Evolutionary conservation across 345 rosid genomes (phyloP).

Genomic region (Syzygium jambos): DNA sequence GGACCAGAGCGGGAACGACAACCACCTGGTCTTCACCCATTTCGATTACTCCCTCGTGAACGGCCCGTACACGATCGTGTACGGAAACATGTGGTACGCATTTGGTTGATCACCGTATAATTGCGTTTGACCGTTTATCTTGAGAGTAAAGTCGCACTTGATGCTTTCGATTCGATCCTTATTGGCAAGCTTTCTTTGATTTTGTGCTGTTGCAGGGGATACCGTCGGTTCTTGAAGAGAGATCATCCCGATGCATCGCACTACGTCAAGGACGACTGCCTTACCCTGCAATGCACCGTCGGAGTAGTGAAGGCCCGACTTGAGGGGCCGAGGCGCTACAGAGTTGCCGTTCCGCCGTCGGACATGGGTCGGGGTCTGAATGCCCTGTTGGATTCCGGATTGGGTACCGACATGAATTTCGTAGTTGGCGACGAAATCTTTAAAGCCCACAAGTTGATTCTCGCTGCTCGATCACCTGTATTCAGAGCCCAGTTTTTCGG

Average conservation of each 20-base stretch:
- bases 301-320: conserved; percentile 79
- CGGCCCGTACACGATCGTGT: conserved; percentile 81
- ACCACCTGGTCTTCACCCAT: conserved; percentile 88
- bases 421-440: conserved; percentile 69
- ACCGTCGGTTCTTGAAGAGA: conserved; percentile 78
- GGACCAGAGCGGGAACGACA: conserved; percentile 92
- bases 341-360: conserved; percentile 52
- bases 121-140: neutral
- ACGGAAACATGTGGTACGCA: conserved; percentile 92
- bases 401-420: conserved; percentile 68
- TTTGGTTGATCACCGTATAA: neutral
- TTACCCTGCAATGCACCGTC: conserved; percentile 77
- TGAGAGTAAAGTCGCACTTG: neutral
- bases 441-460: conserved; percentile 82
- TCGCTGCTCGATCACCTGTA: conserved; percentile 91
- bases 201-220: conserved; percentile 63
- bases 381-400: conserved; percentile 62
- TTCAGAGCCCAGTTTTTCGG: conserved; percentile 93
- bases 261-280: conserved; percentile 74
- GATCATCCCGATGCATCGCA: conserved; percentile 70
- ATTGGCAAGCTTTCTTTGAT: neutral
- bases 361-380: conserved; percentile 70
- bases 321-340: conserved; percentile 61
- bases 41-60: conserved; percentile 88
- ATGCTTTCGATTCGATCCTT: neutral